Percentiles rank a stretch among this genome's conserved stretches.
Conservation (phyloP, 192 early-diverging fungal genomes). For the Spizellomyces sp. region DNA sequence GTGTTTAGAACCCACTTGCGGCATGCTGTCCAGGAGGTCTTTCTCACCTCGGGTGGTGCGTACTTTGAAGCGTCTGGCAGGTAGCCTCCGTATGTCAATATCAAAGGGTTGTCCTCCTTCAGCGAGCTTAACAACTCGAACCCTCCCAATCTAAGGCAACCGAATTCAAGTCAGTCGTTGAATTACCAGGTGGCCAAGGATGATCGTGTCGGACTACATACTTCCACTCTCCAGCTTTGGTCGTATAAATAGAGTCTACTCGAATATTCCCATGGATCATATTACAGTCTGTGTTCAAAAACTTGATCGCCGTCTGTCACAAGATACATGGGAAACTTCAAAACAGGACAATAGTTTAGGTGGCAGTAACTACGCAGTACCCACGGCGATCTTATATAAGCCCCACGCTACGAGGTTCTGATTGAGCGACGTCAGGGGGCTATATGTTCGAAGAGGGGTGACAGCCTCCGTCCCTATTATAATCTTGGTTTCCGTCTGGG, state of each 20-base stretch:
- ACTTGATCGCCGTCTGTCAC: slow-evolving; percentile 75
- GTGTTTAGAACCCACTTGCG: slow-evolving; percentile 50
- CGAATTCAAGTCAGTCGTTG: not conserved
- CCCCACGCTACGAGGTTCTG: slow-evolving; percentile 72
- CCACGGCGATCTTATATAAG: slow-evolving; percentile 84
- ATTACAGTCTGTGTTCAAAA: slow-evolving; percentile 82
- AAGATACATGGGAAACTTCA: not conserved
- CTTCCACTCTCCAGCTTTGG: slow-evolving; percentile 92
- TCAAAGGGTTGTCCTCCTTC: slow-evolving; percentile 68
- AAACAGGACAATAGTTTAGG: too few relatives aligned
- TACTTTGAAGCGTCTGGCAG: slow-evolving; percentile 65
- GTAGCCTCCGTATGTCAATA: slow-evolving; percentile 63
- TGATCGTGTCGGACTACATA: slow-evolving; percentile 9
- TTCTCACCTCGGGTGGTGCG: slow-evolving; percentile 71
- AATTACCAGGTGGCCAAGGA: not conserved
- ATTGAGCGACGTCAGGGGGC: slow-evolving; percentile 50
- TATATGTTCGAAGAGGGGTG: slow-evolving; percentile 63
- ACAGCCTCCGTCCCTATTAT: slow-evolving; percentile 90
- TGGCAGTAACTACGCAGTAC: slow-evolving; percentile 5
- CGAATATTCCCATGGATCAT: slow-evolving; percentile 89
- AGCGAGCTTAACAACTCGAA: slow-evolving; percentile 75
- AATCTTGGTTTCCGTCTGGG: slow-evolving; percentile 70
- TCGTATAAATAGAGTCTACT: slow-evolving; percentile 79
- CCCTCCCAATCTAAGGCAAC: slow-evolving; percentile 69
- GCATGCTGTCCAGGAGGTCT: slow-evolving; percentile 60